Evolutionary conservation across 83 land plant genomes (phyloP), one percentile per base, ranked within the genome.

Genomic region (Diphasiastrum complanatum): DNA sequence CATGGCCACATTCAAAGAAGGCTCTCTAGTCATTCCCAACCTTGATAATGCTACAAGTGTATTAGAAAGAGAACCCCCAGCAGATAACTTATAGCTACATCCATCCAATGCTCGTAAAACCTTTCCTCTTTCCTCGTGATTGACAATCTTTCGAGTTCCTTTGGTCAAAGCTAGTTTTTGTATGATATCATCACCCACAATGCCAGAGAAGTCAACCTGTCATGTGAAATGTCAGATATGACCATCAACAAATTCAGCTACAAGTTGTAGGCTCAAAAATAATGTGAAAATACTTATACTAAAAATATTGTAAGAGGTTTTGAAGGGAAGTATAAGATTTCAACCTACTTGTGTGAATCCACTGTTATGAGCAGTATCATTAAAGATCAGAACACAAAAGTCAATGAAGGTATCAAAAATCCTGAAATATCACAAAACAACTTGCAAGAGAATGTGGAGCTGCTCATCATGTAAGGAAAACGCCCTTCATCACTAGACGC

Each of bases 11-110:
- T 85, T 77, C 5, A 88, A 40, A 4, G 68, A 25, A 50, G 78
- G 76, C 41, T 75, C 77, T 56, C 67, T 38, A 60, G 41, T 55
- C 31, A 71, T 53, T 27, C 98, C 98, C 57, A 92, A 74, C 68
- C 96, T 85, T 23, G 96, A 87, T 60, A 92, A 70, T 26, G 98
- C 98, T 29, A 92, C 98, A 22, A 92, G 71, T 30, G 83, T 88
- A 61, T 92, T 92, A 14, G 98, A 92, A 41, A 92, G 85, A 19
- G 98, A 92, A 8, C 98, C 98, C n/a, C 98, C 98, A 33, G 98
- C 98, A 64, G 98, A 86, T 49, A 96, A 85, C 81, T 92, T 92
- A 63, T 83, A 92, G 64, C 74, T 79, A 65, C 82, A 73, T 37
- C 98, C 98, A 73, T 88, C 91, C 78, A 92, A 76, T 14, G 86